Evolutionary conservation across 139 green algal genomes (phyloP).

Genomic region (Chlamydomonas applanata): DNA sequence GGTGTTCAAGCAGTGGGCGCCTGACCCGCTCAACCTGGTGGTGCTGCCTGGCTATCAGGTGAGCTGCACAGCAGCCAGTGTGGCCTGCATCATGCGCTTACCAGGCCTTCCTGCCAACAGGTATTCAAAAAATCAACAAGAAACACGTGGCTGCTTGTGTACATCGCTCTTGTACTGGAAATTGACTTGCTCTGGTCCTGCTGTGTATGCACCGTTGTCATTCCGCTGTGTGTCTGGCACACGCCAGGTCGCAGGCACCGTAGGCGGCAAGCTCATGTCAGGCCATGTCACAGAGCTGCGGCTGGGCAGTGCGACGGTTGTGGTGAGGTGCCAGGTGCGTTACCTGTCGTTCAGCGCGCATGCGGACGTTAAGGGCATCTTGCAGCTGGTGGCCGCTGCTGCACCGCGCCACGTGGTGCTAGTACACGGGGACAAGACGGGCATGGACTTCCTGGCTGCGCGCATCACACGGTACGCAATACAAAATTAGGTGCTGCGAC

Average conservation of each 20-base stretch:
- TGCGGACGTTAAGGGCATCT: conserved; percentile 66
- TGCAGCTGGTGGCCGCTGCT: conserved; percentile 51
- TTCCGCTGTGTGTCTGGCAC: too few relatives aligned
- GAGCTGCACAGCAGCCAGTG: too few relatives aligned
- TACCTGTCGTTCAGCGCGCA: conserved; percentile 71
- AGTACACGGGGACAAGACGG: conserved; percentile 66
- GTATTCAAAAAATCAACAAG: too few relatives aligned
- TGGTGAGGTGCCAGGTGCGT: conserved; percentile 48
- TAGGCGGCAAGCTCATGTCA: conserved; percentile 41
- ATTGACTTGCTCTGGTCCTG: too few relatives aligned
- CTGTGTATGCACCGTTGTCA: too few relatives aligned
- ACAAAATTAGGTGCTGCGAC: too few relatives aligned
- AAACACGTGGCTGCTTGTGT: too few relatives aligned
- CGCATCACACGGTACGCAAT: neutral
- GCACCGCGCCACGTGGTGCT: conserved; percentile 61
- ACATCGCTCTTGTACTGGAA: too few relatives aligned
- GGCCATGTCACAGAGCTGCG: neutral
- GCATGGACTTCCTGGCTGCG: conserved; percentile 64
- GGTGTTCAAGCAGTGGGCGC: conserved; percentile 69
- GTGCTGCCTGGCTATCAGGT: conserved; percentile 67
- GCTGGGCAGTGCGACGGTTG: conserved; percentile 31
- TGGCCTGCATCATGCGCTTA: too few relatives aligned
- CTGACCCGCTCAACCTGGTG: conserved; percentile 58
- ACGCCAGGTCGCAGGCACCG: conserved; percentile 35
- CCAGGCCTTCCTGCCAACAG: too few relatives aligned